Conservation (phyloP, 2,329 filamentous ascomycete species). For the Bimuria novae-zelandiae region DNA sequence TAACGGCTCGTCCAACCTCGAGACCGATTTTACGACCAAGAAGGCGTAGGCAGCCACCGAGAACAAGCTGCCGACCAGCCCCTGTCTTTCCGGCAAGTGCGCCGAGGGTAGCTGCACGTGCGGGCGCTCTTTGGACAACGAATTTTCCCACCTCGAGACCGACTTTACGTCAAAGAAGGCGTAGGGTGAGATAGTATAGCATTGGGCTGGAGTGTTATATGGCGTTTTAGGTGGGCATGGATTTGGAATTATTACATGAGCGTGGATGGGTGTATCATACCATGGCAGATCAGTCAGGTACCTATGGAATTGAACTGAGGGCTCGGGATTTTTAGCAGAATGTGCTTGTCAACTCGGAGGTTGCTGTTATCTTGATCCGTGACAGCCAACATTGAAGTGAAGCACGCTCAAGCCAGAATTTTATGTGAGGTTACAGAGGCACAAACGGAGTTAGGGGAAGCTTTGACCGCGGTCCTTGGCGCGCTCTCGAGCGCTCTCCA, state of each 20-base stretch:
- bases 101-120: slow-evolving; percentile 80
- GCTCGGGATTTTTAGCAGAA: too few species aligned
- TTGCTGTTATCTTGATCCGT: too few species aligned
- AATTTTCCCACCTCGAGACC: slow-evolving; percentile 70
- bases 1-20: slow-evolving; percentile 65
- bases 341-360: too few species aligned
- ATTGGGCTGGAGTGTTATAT: too few species aligned
- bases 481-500: neutral
- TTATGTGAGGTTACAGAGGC: too few species aligned
- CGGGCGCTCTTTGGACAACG: slow-evolving; percentile 68
- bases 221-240: too few species aligned
- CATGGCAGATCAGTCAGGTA: neutral
- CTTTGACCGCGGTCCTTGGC: slow-evolving; percentile 4
- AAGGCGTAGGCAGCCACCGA: slow-evolving; percentile 68
- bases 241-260: too few species aligned
- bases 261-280: too few species aligned
- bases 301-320: neutral
- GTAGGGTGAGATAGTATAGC: too few species aligned
- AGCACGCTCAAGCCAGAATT: neutral
- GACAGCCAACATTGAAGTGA: neutral
- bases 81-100: slow-evolving; percentile 79
- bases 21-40: slow-evolving; percentile 87
- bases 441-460: slow-evolving; percentile 1
- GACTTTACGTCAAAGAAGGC: slow-evolving; percentile 80
- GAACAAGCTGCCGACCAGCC: slow-evolving; percentile 70